Base-by-base conservation (phyloP, 441 rosid species). In the Rhodomyrtus psidioides region DNA sequence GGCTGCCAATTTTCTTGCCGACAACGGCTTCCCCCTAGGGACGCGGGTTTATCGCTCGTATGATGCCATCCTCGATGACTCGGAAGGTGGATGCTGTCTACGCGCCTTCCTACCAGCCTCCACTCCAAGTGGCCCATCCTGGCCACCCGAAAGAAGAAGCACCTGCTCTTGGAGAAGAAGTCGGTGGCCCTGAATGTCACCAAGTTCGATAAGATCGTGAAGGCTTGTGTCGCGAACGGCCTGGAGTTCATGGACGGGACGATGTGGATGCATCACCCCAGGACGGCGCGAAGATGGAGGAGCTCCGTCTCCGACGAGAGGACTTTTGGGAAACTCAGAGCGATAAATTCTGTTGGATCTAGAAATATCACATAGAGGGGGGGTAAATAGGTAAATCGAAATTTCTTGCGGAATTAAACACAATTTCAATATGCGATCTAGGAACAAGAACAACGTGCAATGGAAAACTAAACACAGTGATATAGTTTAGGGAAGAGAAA, bases 221-320 rank as follows among this genome's bases (percentile, higher is more conserved):
- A 85, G 84, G 96, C 94, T 30, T 95, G 98, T 62, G 96, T 91
- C 17, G 91, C 88, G 81, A 92, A 92, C 56, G 94, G 91, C 42
- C 90, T 96, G 49, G 98, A 94, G 93, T 82, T 93, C 86, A 93
- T 95, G 98, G 98, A 96, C 86, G 97, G 96, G 9, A 93, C 98
- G 57, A 94, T 93, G 96, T 95, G 97, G 99, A 83, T 96, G 88
- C 98, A 96, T 58, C 84, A 94, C 88, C 95, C 96, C 21, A 89
- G 98, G 85, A 93, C 95, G 24, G 85, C 84, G 9, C n/a, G n/a
- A 83, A 87, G 87, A 93, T 95, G 94, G 85, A 74, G 59, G 91
- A 91, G 19, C 93, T 93, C 39, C 84, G 24, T 96, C 9, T 28
- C 59, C 39, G 94, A 95, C 87, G 75, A 87, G 51, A 90, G 87